phyloP scores from a whole-genome alignment of 306 rosid species.

The Prunus mongolica region DNA sequence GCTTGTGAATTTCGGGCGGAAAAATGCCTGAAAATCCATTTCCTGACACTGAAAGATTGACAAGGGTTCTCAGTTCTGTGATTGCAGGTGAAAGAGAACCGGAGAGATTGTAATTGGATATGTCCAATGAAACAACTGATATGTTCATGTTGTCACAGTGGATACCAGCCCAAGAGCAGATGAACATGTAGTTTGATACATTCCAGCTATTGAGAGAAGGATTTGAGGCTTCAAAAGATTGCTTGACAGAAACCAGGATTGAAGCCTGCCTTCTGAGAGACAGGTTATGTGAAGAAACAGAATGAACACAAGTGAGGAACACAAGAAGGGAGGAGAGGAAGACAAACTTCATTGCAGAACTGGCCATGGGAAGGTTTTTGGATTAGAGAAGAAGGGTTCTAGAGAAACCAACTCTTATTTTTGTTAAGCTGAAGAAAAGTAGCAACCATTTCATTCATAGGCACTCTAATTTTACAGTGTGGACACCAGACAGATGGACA shows the following conservation, averaged over 20 bases:
- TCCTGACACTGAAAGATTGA: constrained; percentile 41
- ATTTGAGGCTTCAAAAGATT: constrained; percentile 39
- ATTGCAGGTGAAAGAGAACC: constrained; percentile 61
- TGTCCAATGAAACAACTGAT: constrained; percentile 57
- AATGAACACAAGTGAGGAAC: constrained; percentile 32
- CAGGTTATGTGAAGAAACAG: constrained; percentile 42
- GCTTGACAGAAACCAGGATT: constrained; percentile 60
- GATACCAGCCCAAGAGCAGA: constrained; percentile 81
- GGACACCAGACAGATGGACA: background rate
- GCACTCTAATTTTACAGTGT: background rate
- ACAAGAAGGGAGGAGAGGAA: constrained; percentile 20
- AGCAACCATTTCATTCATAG: constrained; percentile 12
- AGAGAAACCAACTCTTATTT: constrained; percentile 8
- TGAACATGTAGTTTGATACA: constrained; percentile 43
- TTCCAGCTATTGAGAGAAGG: constrained; percentile 52
- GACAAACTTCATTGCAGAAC: constrained; percentile 26
- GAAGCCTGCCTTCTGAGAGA: constrained; percentile 67
- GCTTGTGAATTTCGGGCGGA: constrained; percentile 41
- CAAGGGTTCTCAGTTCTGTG: constrained; percentile 44
- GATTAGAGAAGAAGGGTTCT: constrained; percentile 23
- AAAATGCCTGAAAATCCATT: constrained; percentile 50
- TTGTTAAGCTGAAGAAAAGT: constrained; percentile 10
- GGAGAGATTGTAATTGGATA: constrained; percentile 63
- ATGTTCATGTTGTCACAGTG: constrained; percentile 44
- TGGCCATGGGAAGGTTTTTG: constrained; percentile 1